A percentile compares a stretch with the other conserved stretches of the same genome.
Conservation (phyloP, 257 asterid species). For the Solanum stenotomum region DNA sequence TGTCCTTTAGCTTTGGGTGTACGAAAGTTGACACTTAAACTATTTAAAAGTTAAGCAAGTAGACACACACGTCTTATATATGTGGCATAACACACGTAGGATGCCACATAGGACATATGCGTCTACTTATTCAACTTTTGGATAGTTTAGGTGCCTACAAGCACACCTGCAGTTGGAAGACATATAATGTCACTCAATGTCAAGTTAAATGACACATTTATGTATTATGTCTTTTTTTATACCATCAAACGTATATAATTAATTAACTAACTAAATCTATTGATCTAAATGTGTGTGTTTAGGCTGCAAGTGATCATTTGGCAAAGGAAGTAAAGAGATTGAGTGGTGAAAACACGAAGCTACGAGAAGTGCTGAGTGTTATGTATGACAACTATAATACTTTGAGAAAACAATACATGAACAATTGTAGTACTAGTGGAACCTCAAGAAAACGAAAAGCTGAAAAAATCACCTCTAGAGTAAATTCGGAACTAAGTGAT, state of each 20-base stretch:
- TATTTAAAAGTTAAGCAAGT: background rate
- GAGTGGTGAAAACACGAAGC: slow-evolving; percentile 69
- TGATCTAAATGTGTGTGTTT: background rate
- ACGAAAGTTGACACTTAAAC: background rate
- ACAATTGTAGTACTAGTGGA: slow-evolving; percentile 8
- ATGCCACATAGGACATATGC: background rate
- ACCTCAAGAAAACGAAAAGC: slow-evolving; percentile 11
- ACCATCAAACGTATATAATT: background rate
- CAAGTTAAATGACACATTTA: background rate
- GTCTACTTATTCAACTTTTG: background rate
- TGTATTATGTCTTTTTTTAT: background rate
- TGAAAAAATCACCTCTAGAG: too few species aligned
- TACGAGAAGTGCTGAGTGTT: slow-evolving; percentile 44
- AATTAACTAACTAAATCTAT: background rate
- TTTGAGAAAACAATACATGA: slow-evolving; percentile 31
- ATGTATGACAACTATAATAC: slow-evolving; percentile 66
- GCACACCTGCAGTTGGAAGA: background rate
- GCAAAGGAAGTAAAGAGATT: slow-evolving; percentile 56
- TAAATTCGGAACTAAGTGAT: slow-evolving; percentile 42
- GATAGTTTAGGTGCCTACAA: background rate
- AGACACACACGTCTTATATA: too few species aligned
- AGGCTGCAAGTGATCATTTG: slow-evolving; percentile 48
- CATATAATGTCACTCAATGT: background rate
- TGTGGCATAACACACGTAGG: too few species aligned
- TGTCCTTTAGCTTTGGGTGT: fast-evolving